Percentiles rank a stretch among this genome's conserved stretches.
These are phyloP conservation scores for Nemania sp. DNA, from an alignment of 2,329 filamentous ascomycete species.

Conservation along the genomic window DNA sequence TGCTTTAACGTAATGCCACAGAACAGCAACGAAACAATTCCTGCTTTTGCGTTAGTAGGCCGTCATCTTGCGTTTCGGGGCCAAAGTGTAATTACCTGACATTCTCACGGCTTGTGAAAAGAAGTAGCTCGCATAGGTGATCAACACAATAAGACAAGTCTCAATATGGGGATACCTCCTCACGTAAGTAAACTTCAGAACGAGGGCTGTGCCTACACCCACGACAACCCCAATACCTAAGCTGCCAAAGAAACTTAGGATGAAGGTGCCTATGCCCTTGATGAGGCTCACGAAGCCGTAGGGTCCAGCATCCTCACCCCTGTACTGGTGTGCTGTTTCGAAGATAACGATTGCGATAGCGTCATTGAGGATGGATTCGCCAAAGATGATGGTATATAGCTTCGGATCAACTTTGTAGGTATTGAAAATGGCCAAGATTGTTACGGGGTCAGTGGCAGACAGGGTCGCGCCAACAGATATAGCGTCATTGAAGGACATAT, in stretches of 20 bases:
- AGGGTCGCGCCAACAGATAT: constrained; percentile 96
- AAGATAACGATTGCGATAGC: constrained; percentile 98
- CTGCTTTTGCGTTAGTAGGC: constrained; percentile 48
- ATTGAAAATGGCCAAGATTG: constrained; percentile 98
- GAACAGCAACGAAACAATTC: constrained; percentile 94
- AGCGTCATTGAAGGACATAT: constrained; percentile 91
- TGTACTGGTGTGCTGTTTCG: constrained; percentile 94
- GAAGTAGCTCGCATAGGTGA: constrained; percentile 96
- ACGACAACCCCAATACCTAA: constrained; percentile 86
- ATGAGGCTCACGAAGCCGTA: constrained; percentile 83
- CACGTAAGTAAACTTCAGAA: constrained; percentile 93
- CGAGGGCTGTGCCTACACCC: constrained; percentile 82
- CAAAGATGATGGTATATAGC: constrained; percentile 97
- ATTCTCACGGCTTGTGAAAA: constrained; percentile 95
- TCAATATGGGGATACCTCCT: constrained; percentile 94
- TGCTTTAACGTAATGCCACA: constrained; percentile 98
- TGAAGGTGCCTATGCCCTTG: constrained; percentile 90
- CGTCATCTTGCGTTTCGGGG: background rate
- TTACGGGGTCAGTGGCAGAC: constrained; percentile 95
- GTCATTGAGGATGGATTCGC: constrained; percentile 97
- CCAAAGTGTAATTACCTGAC: constrained; percentile 70
- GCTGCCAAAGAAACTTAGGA: constrained; percentile 94
- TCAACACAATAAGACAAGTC: constrained; percentile 89
- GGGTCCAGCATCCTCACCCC: constrained; percentile 70
- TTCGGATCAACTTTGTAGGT: constrained; percentile 99